Conservation (phyloP, 495 filamentous ascomycete genomes). For the Baudoinia panamericana region DNA sequence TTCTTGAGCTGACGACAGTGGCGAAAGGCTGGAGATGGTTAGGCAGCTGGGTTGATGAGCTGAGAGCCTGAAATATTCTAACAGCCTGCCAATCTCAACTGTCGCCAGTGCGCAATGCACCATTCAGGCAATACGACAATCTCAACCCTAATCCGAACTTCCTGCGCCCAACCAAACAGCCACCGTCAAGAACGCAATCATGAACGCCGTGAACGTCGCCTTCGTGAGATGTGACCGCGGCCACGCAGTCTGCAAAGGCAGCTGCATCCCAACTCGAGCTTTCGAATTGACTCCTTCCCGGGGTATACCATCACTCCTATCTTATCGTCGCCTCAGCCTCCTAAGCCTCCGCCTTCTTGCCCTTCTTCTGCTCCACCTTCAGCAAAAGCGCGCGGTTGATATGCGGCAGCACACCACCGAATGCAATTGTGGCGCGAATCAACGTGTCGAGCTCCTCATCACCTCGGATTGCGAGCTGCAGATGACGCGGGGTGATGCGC, state of each 20-base stretch:
- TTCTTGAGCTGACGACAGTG: constrained; percentile 30
- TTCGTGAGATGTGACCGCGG: too few relatives aligned
- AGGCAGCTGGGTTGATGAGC: constrained; percentile 26
- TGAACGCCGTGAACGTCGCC: too few relatives aligned
- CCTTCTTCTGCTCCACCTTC: constrained; percentile 99
- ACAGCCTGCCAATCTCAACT: too few relatives aligned
- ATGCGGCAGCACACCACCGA: constrained; percentile 93
- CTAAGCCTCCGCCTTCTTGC: constrained; percentile 57
- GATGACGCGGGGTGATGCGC: constrained; percentile 95
- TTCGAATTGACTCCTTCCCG: not conserved
- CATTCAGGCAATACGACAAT: not conserved
- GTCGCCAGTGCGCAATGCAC: too few relatives aligned
- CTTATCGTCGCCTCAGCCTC: not conserved
- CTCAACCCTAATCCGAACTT: too few relatives aligned
- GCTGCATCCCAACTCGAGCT: too few relatives aligned
- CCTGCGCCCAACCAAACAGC: too few relatives aligned
- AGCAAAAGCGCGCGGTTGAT: constrained; percentile 95
- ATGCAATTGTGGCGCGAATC: constrained; percentile 95
- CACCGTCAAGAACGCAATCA: too few relatives aligned
- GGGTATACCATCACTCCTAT: constrained; percentile 4
- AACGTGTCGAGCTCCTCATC: constrained; percentile 97
- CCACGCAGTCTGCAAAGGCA: too few relatives aligned
- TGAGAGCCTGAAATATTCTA: not conserved
- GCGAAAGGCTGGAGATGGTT: constrained; percentile 27
- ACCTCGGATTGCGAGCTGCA: constrained; percentile 95